Base-by-base conservation (phyloP, 1,284 basidiomycete genomes). In the Macrocystidia cucumis region DNA sequence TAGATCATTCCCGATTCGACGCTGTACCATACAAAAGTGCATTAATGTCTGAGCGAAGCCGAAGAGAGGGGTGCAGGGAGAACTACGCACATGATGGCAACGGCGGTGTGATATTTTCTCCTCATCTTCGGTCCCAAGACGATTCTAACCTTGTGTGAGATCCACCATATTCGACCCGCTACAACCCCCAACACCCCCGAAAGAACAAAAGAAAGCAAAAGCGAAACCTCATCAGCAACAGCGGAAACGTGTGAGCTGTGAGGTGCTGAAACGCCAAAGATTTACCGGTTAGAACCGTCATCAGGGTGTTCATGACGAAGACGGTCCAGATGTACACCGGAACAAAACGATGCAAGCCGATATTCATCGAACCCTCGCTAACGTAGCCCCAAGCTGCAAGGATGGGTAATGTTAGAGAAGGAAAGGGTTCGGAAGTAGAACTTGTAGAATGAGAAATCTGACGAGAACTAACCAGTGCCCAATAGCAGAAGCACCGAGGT, bases 121-220 rank as follows among this genome's bases (percentile, higher is more conserved):
- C n/a, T n/a, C n/a, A n/a, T n/a, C n/a, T n/a, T n/a, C n/a, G n/a
- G n/a, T n/a, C n/a, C n/a, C n/a, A n/a, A n/a, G n/a, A n/a, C n/a
- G n/a, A n/a, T n/a, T n/a, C n/a, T n/a, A n/a, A n/a, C n/a, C n/a
- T n/a, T n/a, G n/a, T n/a, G n/a, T n/a, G n/a, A n/a, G n/a, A 52
- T 48, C 52, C 50, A 56, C 51, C 49, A 56, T 17, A 54, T 52
- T 11, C 50, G 44, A 23, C 51, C 51, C 23, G 51, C 51, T n/a
- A n/a, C n/a, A n/a, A n/a, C n/a, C n/a, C n/a, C n/a, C n/a, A n/a
- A n/a, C n/a, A n/a, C n/a, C n/a, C n/a, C n/a, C n/a, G n/a, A n/a
- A n/a, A n/a, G n/a, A n/a, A n/a, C n/a, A n/a, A n/a, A n/a, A n/a
- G n/a, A n/a, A n/a, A n/a, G n/a, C n/a, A n/a, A n/a, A n/a, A n/a